A percentile compares a stretch with the other conserved stretches of the same genome.
Evolutionary conservation across 2,329 filamentous ascomycete species (phyloP).

Genomic region (Penicillium nordicum): DNA sequence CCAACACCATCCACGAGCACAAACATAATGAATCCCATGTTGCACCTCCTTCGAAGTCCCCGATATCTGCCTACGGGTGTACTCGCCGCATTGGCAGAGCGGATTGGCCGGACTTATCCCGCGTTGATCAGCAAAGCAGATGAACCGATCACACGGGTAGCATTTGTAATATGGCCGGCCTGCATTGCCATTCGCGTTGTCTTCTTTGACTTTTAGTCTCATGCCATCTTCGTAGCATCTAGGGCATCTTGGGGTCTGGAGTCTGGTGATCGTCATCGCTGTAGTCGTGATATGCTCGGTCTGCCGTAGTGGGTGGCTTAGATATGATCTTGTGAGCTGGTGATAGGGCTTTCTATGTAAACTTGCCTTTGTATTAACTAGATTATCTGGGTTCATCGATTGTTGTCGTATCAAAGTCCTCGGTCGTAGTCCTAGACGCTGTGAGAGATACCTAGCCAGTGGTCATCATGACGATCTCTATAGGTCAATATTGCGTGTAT

Average conservation of each 20-base stretch:
- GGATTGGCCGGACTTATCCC: constrained; percentile 5
- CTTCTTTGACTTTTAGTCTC: neutral
- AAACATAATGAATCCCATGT: constrained; percentile 10
- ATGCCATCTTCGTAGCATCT: neutral
- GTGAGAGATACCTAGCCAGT: neutral
- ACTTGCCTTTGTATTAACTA: neutral
- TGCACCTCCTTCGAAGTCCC: neutral
- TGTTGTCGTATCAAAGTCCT: neutral
- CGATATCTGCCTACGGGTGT: constrained; percentile 4
- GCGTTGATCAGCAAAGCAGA: constrained; percentile 6
- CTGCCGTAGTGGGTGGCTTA: neutral
- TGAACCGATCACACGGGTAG: neutral
- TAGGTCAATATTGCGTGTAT: neutral
- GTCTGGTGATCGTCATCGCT: neutral
- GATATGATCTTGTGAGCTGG: neutral
- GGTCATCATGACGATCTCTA: neutral
- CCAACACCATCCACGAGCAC: neutral
- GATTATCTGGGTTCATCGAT: neutral
- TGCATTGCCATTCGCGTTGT: neutral
- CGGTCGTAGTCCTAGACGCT: too few relatives aligned
- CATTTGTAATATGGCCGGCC: constrained; percentile 4
- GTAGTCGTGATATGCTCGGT: neutral
- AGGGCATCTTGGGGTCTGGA: neutral
- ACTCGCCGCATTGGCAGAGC: constrained; percentile 2
- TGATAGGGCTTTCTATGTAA: neutral